Conservation (phyloP, 441 rosid species). For the Adansonia madagascariensis region DNA sequence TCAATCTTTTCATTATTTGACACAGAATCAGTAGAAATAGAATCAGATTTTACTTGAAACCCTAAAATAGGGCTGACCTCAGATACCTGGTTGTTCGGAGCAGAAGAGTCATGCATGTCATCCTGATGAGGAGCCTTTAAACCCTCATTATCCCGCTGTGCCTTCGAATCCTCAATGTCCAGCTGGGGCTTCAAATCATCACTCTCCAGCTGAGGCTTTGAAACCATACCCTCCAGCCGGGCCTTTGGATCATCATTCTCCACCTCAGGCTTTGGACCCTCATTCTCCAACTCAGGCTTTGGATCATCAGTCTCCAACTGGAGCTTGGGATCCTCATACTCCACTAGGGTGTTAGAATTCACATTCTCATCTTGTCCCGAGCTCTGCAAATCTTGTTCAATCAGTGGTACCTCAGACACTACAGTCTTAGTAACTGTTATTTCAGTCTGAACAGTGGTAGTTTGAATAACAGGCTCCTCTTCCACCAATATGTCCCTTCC, state of each 20-base stretch:
- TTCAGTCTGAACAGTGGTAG: conserved; percentile 32
- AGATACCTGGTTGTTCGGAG: conserved; percentile 91
- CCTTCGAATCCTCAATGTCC: conserved; percentile 48
- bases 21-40: conserved; percentile 97
- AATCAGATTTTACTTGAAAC: conserved; percentile 98
- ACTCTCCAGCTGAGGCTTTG: conserved; percentile 45
- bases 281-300: conserved; percentile 35
- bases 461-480: conserved; percentile 27
- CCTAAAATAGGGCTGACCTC: conserved; percentile 96
- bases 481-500: conserved; percentile 35
- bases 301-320: conserved; percentile 36
- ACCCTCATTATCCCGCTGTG: conserved; percentile 48
- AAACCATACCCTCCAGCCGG: conserved; percentile 43
- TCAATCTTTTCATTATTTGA: conserved; percentile 95
- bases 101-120: conserved; percentile 56
- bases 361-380: conserved; percentile 41
- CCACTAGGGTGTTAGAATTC: conserved; percentile 30
- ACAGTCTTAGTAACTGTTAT: conserved; percentile 35
- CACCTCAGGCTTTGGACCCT: conserved; percentile 37
- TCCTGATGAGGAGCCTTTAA: conserved; percentile 51
- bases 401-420: conserved; percentile 39
- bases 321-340: conserved; percentile 19
- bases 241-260: conserved; percentile 43
- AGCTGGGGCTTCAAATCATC: conserved; percentile 45
- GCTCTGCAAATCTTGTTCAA: conserved; percentile 42